These are phyloP conservation scores for Eremothecium sinecaudum DNA, from an alignment of 1,139 yeast species.

Conservation along the genomic window DNA sequence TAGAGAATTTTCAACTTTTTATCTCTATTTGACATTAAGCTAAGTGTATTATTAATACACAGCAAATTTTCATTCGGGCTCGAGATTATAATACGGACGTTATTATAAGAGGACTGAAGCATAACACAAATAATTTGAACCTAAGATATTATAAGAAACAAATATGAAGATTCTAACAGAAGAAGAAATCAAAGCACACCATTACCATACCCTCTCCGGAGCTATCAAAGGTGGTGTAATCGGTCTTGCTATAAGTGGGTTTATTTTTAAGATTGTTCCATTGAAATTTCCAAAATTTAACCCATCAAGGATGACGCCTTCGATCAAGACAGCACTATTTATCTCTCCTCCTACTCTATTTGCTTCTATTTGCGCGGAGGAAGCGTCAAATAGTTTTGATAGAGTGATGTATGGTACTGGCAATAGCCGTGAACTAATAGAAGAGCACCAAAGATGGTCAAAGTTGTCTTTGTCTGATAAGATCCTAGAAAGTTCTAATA, in stretches of 20 bases:
- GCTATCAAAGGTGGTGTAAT: slow-evolving; percentile 52
- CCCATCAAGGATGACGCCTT: slow-evolving; percentile 37
- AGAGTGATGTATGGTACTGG: slow-evolving; percentile 37
- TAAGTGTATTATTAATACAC: no score
- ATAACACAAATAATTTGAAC: no score
- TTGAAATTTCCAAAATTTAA: slow-evolving; percentile 36
- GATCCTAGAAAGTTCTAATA: slow-evolving; percentile 38
- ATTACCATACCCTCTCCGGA: slow-evolving; percentile 46
- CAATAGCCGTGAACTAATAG: slow-evolving; percentile 34
- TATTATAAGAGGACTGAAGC: no score
- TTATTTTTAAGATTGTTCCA: slow-evolving; percentile 39
- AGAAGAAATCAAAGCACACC: slow-evolving; percentile 59
- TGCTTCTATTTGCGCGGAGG: slow-evolving; percentile 51
- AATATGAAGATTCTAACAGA: slow-evolving; percentile 57
- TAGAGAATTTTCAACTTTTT: no score
- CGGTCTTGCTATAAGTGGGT: slow-evolving; percentile 48
- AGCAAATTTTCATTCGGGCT: no score
- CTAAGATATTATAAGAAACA: background rate
- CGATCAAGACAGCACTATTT: slow-evolving; percentile 48
- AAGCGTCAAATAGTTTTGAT: slow-evolving; percentile 49
- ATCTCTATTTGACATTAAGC: no score
- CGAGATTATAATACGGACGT: no score
- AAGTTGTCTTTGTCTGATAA: slow-evolving; percentile 39
- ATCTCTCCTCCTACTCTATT: slow-evolving; percentile 50
- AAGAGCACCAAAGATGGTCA: slow-evolving; percentile 46